phyloP scores from a whole-genome alignment of 2,329 filamentous ascomycete genomes.

The Verticillium nonalfalfae region DNA sequence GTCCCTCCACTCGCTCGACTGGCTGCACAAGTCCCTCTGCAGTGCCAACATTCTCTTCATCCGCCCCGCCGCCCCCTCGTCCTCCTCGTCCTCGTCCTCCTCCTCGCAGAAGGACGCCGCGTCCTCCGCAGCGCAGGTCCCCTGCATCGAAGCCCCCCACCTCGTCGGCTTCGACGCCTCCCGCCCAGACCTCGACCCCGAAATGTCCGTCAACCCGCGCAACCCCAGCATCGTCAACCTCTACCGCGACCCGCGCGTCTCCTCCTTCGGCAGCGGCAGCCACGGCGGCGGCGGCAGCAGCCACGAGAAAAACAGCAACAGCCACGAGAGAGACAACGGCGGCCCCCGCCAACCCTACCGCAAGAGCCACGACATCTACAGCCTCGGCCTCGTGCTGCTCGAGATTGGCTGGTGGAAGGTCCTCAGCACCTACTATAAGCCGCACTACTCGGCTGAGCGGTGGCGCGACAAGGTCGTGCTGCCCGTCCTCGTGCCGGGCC shows the following conservation, averaged over 20 bases:
- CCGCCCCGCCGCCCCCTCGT: slow-evolving; percentile 46
- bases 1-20: slow-evolving; percentile 37
- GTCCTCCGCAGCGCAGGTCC: slow-evolving; percentile 28
- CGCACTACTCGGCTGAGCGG: slow-evolving; percentile 31
- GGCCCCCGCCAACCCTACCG: slow-evolving; percentile 24
- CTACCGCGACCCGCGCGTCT: slow-evolving; percentile 38
- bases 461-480: slow-evolving; percentile 36
- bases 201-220: slow-evolving; percentile 39
- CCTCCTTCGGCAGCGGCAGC: slow-evolving; percentile 1
- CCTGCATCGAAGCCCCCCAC: slow-evolving; percentile 34
- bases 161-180: slow-evolving; percentile 50
- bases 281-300: no score
- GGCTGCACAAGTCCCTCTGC: neutral
- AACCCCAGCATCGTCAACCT: slow-evolving; percentile 36
- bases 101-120: slow-evolving; percentile 20
- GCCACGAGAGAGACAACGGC: neutral
- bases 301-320: no score
- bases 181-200: slow-evolving; percentile 40
- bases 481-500: slow-evolving; percentile 29
- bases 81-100: slow-evolving; percentile 44
- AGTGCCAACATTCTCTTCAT: neutral
- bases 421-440: slow-evolving; percentile 28
- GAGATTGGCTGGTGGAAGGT: slow-evolving; percentile 43
- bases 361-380: slow-evolving; percentile 47
- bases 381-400: slow-evolving; percentile 41